Base-by-base conservation (phyloP, 257 asterid species). In the Rhazya stricta region DNA sequence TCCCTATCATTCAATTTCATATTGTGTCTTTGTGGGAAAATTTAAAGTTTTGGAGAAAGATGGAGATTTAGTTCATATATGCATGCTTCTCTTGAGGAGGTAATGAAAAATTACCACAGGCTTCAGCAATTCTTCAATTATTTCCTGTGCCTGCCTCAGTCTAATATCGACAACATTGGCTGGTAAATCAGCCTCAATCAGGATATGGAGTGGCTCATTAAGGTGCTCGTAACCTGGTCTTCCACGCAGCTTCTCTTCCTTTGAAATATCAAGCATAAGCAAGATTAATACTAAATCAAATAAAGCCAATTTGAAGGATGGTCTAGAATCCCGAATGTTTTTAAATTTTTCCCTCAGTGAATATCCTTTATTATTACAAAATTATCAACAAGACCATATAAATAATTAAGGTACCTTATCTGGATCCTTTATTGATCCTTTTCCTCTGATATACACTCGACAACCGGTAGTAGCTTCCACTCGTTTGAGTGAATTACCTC, bases 401-500 rank as follows among this genome's bases (percentile, higher is more conserved):
- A 65, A 36, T 6, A 19, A 1, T 1, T 15, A 1, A 8, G 60
- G 66, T 84, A 95, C 99, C 96, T 92, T 92, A 83, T 92, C 98
- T 25, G 96, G 92, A 81, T 95, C 99, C 87, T 95, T 95, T 78
- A 95, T 91, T 68, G 99, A 95, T 70, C 99, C 98, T 79, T 87
- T 91, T 79, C 99, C 99, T 88, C 98, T 88, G 62, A 95, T 95
- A 85, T 70, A 95, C 45, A 95, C 99, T 51, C 99, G 98, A 76
- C 99, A 95, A 25, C 99, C 98, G 42, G 99, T 92, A 69, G 96
- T 91, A 76, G 87, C 93, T 85, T 95, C 99, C 79, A 95, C 99
- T 77, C 98, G 86, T 79, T 95, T 95, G 88, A 92, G 81, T 58
- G 99, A 95, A 86, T 95, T 95, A 43, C 98, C 99, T 81, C 98